A percentile compares a stretch with the other conserved stretches of the same genome.
Conservation (phyloP, 1,284 basidiomycete genomes). For the Porodaedalea pini region DNA sequence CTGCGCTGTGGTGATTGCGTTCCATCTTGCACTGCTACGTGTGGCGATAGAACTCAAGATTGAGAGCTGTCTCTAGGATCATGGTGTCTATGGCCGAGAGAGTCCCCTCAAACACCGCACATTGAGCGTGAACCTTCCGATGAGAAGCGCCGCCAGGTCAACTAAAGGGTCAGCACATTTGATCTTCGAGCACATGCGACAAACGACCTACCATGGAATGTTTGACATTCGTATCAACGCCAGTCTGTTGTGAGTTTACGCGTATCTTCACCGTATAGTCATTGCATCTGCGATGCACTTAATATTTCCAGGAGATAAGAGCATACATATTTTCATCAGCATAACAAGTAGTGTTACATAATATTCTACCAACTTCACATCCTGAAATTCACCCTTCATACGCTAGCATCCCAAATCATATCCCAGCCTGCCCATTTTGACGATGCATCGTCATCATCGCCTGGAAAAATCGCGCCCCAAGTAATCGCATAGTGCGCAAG, state of each 20-base stretch:
- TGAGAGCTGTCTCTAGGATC: no score
- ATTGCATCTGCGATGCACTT: slow-evolving; percentile 49
- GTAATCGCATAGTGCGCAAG: slow-evolving; percentile 84
- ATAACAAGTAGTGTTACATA: no score
- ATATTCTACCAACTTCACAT: no score
- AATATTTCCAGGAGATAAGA: slow-evolving; percentile 15
- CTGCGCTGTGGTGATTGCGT: background rate
- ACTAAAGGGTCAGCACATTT: no score
- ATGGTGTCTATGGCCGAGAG: background rate
- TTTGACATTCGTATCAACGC: slow-evolving; percentile 92
- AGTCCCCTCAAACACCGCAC: background rate
- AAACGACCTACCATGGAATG: slow-evolving; percentile 82
- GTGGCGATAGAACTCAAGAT: background rate
- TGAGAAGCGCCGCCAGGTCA: no score
- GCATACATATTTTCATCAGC: no score
- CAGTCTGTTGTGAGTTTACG: slow-evolving; percentile 87
- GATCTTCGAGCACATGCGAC: no score
- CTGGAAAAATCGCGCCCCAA: slow-evolving; percentile 50
- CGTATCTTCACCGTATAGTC: slow-evolving; percentile 93
- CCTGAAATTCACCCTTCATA: no score
- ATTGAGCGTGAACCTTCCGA: no score
- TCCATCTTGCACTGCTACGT: no score
- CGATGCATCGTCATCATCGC: background rate
- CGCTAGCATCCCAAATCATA: background rate
- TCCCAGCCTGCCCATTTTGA: slow-evolving; percentile 1